Base-by-base conservation (phyloP, 371 early-diverging fungal species). In the Circinella minor region DNA sequence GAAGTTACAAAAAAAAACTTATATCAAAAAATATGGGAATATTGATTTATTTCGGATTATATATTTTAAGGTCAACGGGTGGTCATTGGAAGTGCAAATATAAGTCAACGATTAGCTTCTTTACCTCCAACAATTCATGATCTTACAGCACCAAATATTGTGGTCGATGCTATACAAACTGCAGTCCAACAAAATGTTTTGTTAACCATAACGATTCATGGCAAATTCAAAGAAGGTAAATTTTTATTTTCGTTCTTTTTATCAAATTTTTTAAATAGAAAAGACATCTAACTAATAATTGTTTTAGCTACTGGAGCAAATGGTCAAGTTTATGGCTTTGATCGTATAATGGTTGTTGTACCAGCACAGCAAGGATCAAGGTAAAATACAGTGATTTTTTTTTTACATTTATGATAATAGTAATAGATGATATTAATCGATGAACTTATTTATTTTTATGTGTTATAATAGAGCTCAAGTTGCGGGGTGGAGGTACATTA, bases 81-180 rank as follows among this genome's bases (percentile, higher is more conserved):
- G n/a, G 66, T 69, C 13, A 49, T 66, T 13, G 75, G 75, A 27
- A 75, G 66, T 39, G 67, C 65, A 39, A 69, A 62, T 38, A 75
- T 90, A 38, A 68, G 81, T 9, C 72, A 79, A 20, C 77, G 77
- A 14, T 70, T 88, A n/a, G 18, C 63, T 0, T 47, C 69, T n/a
- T 64, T 90, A 20, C 90, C 90, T 11, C 72, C 77, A 6, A 86
- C 89, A 1, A 73, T 82, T 3, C 83, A 85, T 66, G 80, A 78
- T 63, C 61, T 83, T 17, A 77, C 82, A 20, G 71, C 79, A 14
- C 75, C 76, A 36, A 79, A 82, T 47, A 81, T 86, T 72, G 67
- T 83, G 7, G 82, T 78, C 9, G 90, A 90, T 66, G 90, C 85
- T 14, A 87, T 84, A 80, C 90, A 90, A 69, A 83, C 74, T 10